A percentile compares a stretch with the other conserved stretches of the same genome.
phyloP scores from a whole-genome alignment of 1,284 basidiomycete species.

The Rhodotorula sp. region DNA sequence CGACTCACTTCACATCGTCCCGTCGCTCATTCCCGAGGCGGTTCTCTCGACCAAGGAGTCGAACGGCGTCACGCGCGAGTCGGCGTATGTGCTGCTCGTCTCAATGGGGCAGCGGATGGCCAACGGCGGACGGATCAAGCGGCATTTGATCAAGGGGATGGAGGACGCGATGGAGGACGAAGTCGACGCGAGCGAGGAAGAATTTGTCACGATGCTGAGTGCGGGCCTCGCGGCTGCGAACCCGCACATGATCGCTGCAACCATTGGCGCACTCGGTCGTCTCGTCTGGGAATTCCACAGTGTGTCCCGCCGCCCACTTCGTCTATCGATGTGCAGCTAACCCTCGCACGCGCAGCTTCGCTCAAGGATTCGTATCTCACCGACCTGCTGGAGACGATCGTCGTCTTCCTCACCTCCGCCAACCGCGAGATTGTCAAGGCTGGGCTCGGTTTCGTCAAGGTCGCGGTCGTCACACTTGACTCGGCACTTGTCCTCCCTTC shows the following conservation, averaged over 20 bases:
- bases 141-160: slow-evolving; percentile 74
- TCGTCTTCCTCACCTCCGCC: slow-evolving; percentile 84
- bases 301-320: slow-evolving; percentile 47
- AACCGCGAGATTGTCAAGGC: slow-evolving; percentile 99
- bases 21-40: slow-evolving; percentile 87
- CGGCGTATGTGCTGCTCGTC: slow-evolving; percentile 87
- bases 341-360: slow-evolving; percentile 55
- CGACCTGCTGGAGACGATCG: slow-evolving; percentile 81
- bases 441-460: slow-evolving; percentile 90
- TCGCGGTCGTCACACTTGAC: slow-evolving; percentile 81
- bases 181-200: slow-evolving; percentile 78
- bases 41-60: slow-evolving; percentile 98
- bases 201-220: slow-evolving; percentile 95
- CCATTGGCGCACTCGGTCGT: slow-evolving; percentile 88
- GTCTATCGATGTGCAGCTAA: neutral
- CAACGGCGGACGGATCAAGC: slow-evolving; percentile 76
- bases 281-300: slow-evolving; percentile 96
- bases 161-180: slow-evolving; percentile 53
- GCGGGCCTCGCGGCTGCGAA: slow-evolving; percentile 89
- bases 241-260: slow-evolving; percentile 98
- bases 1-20: slow-evolving; percentile 76
- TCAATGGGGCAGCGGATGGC: slow-evolving; percentile 92
- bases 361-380: slow-evolving; percentile 73
- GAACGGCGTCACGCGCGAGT: slow-evolving; percentile 84
- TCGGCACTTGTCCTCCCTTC: slow-evolving; percentile 69